A percentile compares a stretch with the other conserved stretches of the same genome.
phyloP scores from a whole-genome alignment of 768 basidiomycete genomes.

The Hysterangium stoloniferum region DNA sequence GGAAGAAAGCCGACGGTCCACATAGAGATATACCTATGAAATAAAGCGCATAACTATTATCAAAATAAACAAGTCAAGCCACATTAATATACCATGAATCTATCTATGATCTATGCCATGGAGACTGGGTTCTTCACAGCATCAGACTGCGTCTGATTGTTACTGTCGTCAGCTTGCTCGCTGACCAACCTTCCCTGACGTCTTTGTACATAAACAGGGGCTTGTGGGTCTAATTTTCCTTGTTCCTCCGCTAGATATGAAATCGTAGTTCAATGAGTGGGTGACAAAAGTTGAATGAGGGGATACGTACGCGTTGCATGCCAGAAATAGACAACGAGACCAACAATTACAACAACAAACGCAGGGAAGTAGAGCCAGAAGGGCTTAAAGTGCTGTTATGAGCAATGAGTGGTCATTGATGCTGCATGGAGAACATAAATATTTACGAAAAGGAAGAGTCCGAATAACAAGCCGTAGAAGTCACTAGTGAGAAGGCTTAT shows the following conservation, averaged over 20 bases:
- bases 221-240: constrained; percentile 50
- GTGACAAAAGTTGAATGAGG: background rate
- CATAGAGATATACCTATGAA: too few species aligned
- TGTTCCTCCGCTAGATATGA: constrained; percentile 57
- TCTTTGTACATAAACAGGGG: constrained; percentile 48
- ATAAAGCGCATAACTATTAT: too few species aligned
- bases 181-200: too few species aligned
- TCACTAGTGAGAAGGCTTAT: constrained; percentile 81
- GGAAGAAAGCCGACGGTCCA: too few species aligned
- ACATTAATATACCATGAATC: too few species aligned
- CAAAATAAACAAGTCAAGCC: too few species aligned
- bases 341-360: constrained; percentile 60
- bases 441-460: constrained; percentile 46
- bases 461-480: constrained; percentile 82
- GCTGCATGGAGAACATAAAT: constrained; percentile 13
- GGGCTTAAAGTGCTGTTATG: constrained; percentile 61
- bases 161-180: too few species aligned
- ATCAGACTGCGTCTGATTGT: too few species aligned
- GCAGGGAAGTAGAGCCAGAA: constrained; percentile 88
- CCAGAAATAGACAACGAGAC: constrained; percentile 85
- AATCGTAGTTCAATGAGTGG: background rate
- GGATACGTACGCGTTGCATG: constrained; percentile 60
- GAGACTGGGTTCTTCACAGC: too few species aligned
- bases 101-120: too few species aligned
- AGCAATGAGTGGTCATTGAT: constrained; percentile 15